A percentile compares a stretch with the other conserved stretches of the same genome.
Conservation (phyloP, 148 eudicot species). For the Spergularia marina region DNA sequence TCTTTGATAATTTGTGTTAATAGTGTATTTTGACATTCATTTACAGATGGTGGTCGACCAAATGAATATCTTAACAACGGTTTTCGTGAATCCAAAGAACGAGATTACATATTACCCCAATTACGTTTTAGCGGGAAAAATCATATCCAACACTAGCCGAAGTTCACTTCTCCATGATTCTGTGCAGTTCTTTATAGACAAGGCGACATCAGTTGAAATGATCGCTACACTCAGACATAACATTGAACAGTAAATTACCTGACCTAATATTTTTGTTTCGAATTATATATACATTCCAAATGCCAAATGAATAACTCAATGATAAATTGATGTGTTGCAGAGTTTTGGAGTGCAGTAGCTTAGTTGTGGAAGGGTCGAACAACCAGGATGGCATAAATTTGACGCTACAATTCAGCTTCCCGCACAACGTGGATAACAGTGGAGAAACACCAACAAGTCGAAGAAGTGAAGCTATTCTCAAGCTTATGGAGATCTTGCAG, state of each 20-base stretch:
- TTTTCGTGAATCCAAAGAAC: constrained; percentile 13
- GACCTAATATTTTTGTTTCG: not conserved
- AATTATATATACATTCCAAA: no score
- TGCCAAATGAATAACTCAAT: no score
- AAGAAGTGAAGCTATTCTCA: not conserved
- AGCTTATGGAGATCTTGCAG: not conserved
- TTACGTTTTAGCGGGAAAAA: not conserved
- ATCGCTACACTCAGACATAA: not conserved
- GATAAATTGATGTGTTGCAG: not conserved
- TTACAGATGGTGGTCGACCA: constrained; percentile 9
- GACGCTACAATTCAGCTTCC: not conserved
- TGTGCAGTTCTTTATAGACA: not conserved
- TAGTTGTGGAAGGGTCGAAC: constrained; percentile 7
- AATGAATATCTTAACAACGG: constrained; percentile 9
- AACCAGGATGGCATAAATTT: not conserved
- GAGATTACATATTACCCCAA: constrained; percentile 9
- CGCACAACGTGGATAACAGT: not conserved
- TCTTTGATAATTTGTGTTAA: not conserved
- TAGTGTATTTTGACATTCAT: not conserved
- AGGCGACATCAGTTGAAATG: not conserved
- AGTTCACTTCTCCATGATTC: not conserved
- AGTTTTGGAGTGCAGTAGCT: not conserved
- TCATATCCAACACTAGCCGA: not conserved
- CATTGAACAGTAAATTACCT: not conserved
- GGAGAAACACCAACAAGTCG: not conserved